Evolutionary conservation across 75 land plant species (phyloP), one percentile per base, ranked within the genome.

Genomic region (Picea glauca): DNA sequence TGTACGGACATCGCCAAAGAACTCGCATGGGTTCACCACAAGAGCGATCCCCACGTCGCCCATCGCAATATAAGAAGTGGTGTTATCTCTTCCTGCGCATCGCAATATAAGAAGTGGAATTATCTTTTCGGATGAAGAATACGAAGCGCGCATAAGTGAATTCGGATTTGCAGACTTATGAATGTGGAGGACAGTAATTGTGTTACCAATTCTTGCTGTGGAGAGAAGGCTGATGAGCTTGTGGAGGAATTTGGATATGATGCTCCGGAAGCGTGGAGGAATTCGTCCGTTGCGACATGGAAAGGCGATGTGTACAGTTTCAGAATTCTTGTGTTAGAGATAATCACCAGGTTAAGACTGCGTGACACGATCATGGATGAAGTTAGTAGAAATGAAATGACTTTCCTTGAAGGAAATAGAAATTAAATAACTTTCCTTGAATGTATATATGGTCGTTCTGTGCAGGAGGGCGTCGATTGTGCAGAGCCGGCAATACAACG

Each of bases 241-340:
- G 94, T 93, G 92, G 33, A 93, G 90, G 1, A 94, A 93, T 82
- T 75, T 91, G 33, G 90, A 90, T 79, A 95, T 93, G 4, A 90
- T 91, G 78, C 93, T 90, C 46, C 93, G 96, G 12, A 92, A 91
- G 63, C 91, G 91, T 72, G 94, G 94, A 13, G 95, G 91, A 80
- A 93, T 91, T 80, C 94, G 26, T 14, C 92, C 89, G 84, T 89
- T 12, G 95, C 99, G 32, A 96, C 97, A 62, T 85, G 90, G 31
- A 89, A 92, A 66, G 99, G 99, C 0, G 99, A 96, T 81, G 98
- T 96, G 1, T 96, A 90, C 81, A 92, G 94, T 75, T 96, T 96
- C 83, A 97, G 99, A 15, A 83, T 84, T 0, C 95, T 96, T 12
- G 83, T 94, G 32, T 91, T 96, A 0, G 26, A 26, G 26, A 26